Evolutionary conservation across 495 filamentous ascomycete genomes (phyloP).

Genomic region (Xylaria telfairii): DNA sequence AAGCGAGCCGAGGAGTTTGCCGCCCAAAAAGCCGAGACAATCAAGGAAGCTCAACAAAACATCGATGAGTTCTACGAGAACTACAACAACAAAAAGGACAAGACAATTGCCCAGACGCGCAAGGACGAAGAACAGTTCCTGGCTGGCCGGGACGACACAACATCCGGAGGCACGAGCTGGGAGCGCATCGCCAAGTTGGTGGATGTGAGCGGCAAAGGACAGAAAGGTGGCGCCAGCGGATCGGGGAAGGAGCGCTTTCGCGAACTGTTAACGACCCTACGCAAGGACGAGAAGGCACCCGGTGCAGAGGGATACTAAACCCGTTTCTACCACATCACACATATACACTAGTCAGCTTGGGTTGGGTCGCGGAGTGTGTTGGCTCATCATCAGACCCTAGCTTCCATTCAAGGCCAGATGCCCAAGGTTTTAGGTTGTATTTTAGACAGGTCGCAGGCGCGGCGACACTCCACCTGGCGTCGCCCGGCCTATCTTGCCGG

Average conservation of each 20-base stretch:
- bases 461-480: slow-evolving; percentile 1
- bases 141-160: slow-evolving; percentile 84
- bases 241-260: slow-evolving; percentile 95
- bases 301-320: slow-evolving; percentile 70
- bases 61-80: slow-evolving; percentile 99
- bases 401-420: background rate
- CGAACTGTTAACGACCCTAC: slow-evolving; percentile 84
- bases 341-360: background rate
- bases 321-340: slow-evolving; percentile 1
- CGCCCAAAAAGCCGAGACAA: slow-evolving; percentile 77
- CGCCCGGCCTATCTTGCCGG: slow-evolving; percentile 11
- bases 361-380: background rate
- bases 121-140: slow-evolving; percentile 96
- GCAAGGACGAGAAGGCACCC: slow-evolving; percentile 93
- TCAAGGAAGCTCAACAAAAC: slow-evolving; percentile 83
- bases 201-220: slow-evolving; percentile 92
- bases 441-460: slow-evolving; percentile 20
- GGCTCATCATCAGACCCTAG: background rate
- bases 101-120: slow-evolving; percentile 80
- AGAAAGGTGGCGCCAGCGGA: slow-evolving; percentile 80
- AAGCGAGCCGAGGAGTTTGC: slow-evolving; percentile 79
- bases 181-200: slow-evolving; percentile 97
- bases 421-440: slow-evolving; percentile 16
- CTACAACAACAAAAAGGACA: slow-evolving; percentile 97
- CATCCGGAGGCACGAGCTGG: slow-evolving; percentile 95